A percentile compares a stretch with the other conserved stretches of the same genome.
phyloP scores from a whole-genome alignment of 2,329 filamentous ascomycete species.

The Elsinoe batatas region DNA sequence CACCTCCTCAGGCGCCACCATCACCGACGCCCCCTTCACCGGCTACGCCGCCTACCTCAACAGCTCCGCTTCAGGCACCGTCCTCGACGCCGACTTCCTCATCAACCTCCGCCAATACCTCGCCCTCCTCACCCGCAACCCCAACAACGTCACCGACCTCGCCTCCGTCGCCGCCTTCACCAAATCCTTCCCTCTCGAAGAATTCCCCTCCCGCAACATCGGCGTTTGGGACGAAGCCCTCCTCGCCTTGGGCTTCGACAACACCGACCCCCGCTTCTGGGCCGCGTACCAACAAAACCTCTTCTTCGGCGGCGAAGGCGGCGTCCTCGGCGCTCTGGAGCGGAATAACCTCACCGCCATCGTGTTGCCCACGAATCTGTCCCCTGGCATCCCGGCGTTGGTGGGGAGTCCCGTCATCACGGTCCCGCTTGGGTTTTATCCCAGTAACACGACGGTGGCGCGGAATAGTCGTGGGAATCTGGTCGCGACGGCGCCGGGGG shows the following conservation, averaged over 20 bases:
- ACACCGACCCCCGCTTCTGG: slow-evolving; percentile 50
- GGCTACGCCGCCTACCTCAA: slow-evolving; percentile 37
- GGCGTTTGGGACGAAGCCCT: slow-evolving; percentile 46
- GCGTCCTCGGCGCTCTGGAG: slow-evolving; percentile 50
- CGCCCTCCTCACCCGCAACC: slow-evolving; percentile 46
- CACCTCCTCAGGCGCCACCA: slow-evolving; percentile 45
- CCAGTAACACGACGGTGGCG: slow-evolving; percentile 37
- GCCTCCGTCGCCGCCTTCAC: slow-evolving; percentile 48
- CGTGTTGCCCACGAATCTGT: slow-evolving; percentile 46
- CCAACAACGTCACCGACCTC: slow-evolving; percentile 44
- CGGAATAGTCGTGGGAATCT: slow-evolving; percentile 42
- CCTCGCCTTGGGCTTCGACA: slow-evolving; percentile 45
- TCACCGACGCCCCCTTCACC: slow-evolving; percentile 53
- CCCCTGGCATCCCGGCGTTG: slow-evolving; percentile 42
- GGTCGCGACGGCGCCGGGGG: slow-evolving; percentile 43
- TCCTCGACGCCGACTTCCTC: slow-evolving; percentile 52
- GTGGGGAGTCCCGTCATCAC: slow-evolving; percentile 53
- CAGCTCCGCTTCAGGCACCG: slow-evolving; percentile 32
- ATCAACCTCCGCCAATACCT: slow-evolving; percentile 50
- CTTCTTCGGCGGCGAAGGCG: slow-evolving; percentile 48
- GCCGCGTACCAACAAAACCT: slow-evolving; percentile 44
- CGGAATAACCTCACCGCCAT: slow-evolving; percentile 51
- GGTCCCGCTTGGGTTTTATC: slow-evolving; percentile 52
- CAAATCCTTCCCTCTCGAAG: slow-evolving; percentile 42
- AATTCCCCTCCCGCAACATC: slow-evolving; percentile 54